Conservation (phyloP, 2,329 filamentous ascomycete genomes). For the Exophiala lecanii-corni region DNA sequence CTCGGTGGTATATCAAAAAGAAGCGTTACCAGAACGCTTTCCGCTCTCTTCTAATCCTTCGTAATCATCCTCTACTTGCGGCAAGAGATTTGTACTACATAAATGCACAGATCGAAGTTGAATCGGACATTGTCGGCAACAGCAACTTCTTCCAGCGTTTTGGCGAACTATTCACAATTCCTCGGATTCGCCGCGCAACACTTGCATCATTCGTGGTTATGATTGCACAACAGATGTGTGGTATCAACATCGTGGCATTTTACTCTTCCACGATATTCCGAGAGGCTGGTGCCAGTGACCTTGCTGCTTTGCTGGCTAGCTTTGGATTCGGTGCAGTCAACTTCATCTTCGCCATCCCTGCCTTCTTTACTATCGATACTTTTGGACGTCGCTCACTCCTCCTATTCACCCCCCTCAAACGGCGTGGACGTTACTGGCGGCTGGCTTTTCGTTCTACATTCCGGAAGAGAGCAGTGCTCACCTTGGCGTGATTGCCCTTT, state of each 20-base stretch:
- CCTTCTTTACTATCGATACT: constrained; percentile 55
- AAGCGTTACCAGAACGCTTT: constrained; percentile 28
- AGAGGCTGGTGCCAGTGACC: constrained; percentile 41
- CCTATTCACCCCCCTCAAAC: constrained; percentile 47
- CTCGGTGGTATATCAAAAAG: constrained; percentile 33
- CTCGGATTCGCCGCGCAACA: constrained; percentile 44
- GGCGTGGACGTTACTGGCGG: constrained; percentile 44
- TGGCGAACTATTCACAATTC: constrained; percentile 46
- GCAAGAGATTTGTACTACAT: constrained; percentile 34
- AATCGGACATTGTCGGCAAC: constrained; percentile 31
- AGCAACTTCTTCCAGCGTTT: constrained; percentile 41
- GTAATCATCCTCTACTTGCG: constrained; percentile 29
- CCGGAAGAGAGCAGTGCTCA: constrained; percentile 37
- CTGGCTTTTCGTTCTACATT: constrained; percentile 52
- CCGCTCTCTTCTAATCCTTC: constrained; percentile 27
- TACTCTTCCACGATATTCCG: constrained; percentile 49
- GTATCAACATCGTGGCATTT: constrained; percentile 40
- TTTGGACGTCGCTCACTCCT: constrained; percentile 52
- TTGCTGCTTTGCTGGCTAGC: constrained; percentile 48
- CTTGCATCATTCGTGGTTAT: constrained; percentile 30
- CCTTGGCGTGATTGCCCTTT: constrained; percentile 50
- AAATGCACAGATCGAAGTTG: constrained; percentile 34
- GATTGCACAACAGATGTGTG: constrained; percentile 34
- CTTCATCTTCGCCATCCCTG: constrained; percentile 56
- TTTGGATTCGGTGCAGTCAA: constrained; percentile 57